Base-by-base conservation (phyloP, 805 yeast genomes). In the Yarrowia sp. region DNA sequence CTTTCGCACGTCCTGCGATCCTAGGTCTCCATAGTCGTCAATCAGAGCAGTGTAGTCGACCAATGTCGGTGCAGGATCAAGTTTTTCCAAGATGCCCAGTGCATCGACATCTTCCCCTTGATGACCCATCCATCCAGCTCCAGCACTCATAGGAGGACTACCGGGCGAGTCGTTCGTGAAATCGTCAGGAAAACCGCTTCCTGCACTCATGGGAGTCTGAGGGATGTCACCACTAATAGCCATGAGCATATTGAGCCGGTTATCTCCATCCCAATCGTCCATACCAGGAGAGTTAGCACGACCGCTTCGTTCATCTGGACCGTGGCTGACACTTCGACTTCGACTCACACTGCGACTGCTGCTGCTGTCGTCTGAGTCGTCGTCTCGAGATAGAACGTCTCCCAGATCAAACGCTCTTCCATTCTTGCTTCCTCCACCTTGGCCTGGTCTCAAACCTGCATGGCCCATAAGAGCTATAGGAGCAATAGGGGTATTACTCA, bases 181-280 rank as follows among this genome's bases (percentile, higher is more conserved):
- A 13, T 55, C 61, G 20, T 39, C 46, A 0, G 58, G 17, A 8
- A 55, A 55, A 6, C 42, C 20, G 10, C 61, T 38, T 9, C 15
- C 15, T 8, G 61, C 36, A 10, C 46, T 55, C 46, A 55, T 55
- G 61, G 61, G 64, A 2, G 64, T 42, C 34, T 42, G 50, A 1
- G 64, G 50, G 8, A 43, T 58, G 19, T 42, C 50, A 3, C 50
- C 64, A 1, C 42, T 3, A 14, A 58, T 58, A 9, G 39, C 50
- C 64, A 42, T 58, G 40, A 58, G 64, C 49, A 42, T 43, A n/a
- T 58, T 58, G 19, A 58, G 64, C 4, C 50, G 39, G 50, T 58
- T 58, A 14, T 58, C 64, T 3, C 64, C 64, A 8, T 58, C 64
- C 64, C 64, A 58, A 24, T 58, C 64, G n/a, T 58, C 64, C 36